Evolutionary conservation across 495 filamentous ascomycete genomes (phyloP).

Genomic region (Entonaema liquescens): DNA sequence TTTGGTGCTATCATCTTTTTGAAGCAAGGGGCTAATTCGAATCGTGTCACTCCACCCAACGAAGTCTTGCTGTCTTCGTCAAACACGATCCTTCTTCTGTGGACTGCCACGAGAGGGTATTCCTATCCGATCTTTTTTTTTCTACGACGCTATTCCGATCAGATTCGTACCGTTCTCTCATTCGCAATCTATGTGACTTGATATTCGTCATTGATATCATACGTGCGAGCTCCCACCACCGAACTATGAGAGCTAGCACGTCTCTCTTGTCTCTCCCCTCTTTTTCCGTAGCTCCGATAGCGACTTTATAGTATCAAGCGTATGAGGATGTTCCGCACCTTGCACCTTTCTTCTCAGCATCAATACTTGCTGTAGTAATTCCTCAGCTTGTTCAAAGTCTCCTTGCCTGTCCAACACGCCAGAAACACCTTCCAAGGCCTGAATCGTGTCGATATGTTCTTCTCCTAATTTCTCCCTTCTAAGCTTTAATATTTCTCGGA

Average conservation of each 20-base stretch:
- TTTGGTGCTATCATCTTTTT: neutral
- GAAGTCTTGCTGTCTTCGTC: neutral
- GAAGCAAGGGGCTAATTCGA: neutral
- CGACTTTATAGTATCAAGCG: neutral
- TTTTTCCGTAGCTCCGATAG: neutral
- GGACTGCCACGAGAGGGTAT: neutral
- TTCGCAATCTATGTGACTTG: neutral
- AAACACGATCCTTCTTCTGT: neutral
- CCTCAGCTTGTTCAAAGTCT: slow-evolving; percentile 30
- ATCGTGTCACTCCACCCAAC: neutral
- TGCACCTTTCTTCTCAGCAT: slow-evolving; percentile 18
- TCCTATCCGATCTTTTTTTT: neutral
- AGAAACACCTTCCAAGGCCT: too few species aligned
- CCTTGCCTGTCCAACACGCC: neutral
- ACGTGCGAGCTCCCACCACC: too few species aligned
- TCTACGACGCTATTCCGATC: neutral
- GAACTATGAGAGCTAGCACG: too few species aligned
- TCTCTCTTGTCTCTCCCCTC: neutral
- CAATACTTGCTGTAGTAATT: slow-evolving; percentile 24
- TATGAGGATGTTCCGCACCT: neutral
- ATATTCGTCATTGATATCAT: neutral
- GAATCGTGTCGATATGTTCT: slow-evolving; percentile 12
- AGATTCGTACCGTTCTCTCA: neutral
- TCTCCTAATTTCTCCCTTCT: slow-evolving; percentile 16
- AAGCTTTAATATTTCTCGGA: slow-evolving; percentile 20